Base-by-base conservation (phyloP, 1,284 basidiomycete genomes). In the Cutaneotrichosporon dermatis region DNA sequence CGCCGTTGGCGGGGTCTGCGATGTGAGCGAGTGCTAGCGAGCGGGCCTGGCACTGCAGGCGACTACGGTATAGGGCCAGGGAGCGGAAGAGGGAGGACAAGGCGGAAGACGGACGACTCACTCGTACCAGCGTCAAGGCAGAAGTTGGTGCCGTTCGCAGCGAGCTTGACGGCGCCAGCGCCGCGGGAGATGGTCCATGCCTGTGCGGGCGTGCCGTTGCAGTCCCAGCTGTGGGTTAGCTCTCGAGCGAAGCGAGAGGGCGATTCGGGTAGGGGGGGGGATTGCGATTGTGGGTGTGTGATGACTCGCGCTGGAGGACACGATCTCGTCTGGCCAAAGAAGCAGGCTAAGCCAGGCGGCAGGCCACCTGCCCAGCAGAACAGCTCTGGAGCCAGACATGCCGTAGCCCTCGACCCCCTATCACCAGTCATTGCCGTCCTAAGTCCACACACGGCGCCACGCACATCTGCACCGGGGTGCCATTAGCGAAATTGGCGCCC, bases 171-270 rank as follows among this genome's bases (percentile, higher is more conserved):
- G 13, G 57, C 35, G 41, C 67, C 69, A 15, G 61, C 51, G 36
- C 59, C 60, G 36, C 66, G 49, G 36, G 54, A 58, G 45, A 66
- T 36, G 13, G 46, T 13, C 69, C 69, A 76, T 35, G 63, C 49
- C 61, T 76, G 72, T 4, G 64, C 63, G 6, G 61, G 46, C n/a
- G 62, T 63, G 25, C 62, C 61, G 59, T 71, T 70, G 64, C 74
- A 76, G 63, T 63, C 62, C 43, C 59, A 66, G 55, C 62, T 63
- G 16, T 9, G 25, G 2, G 25, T 25, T 3, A 25, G 25, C 25
- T 2, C 25, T 25, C 25, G 25, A 25, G 25, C 25, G 25, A 25
- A 25, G 25, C 25, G 25, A 25, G 25, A 25, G 25, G 25, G 25
- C 25, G 25, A 25, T 25, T 25, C 25, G 25, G 25, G 25, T 25